A percentile compares a stretch with the other conserved stretches of the same genome.
These are phyloP conservation scores for Leccinum ponderosum DNA, from an alignment of 1,284 basidiomycete species.

Conservation along the genomic window DNA sequence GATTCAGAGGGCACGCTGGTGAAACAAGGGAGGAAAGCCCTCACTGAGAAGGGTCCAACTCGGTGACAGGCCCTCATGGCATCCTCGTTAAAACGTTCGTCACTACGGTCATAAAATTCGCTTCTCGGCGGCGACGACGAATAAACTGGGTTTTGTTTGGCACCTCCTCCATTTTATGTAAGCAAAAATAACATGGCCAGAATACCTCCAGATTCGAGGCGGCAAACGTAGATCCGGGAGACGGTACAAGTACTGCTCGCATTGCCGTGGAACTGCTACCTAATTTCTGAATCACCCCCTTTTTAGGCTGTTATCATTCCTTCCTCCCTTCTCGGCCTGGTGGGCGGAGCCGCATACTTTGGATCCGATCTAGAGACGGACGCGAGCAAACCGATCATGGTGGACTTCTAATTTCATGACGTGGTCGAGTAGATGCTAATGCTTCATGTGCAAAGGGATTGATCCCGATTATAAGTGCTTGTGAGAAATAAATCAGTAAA, in stretches of 20 bases:
- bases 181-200: too few relatives aligned
- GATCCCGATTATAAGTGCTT: conserved; percentile 50
- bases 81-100: too few relatives aligned
- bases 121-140: too few relatives aligned
- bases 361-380: conserved; percentile 73
- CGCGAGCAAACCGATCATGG: conserved; percentile 79
- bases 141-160: too few relatives aligned
- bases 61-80: too few relatives aligned
- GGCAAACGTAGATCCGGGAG: conserved; percentile 62
- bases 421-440: not conserved
- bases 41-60: too few relatives aligned
- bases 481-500: conserved; percentile 23
- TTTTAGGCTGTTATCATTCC: conserved; percentile 73
- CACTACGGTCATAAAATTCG: too few relatives aligned
- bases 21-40: too few relatives aligned
- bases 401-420: conserved; percentile 23
- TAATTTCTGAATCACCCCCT: conserved; percentile 14
- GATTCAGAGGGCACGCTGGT: too few relatives aligned
- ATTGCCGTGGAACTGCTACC: too few relatives aligned
- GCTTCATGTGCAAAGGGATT: conserved; percentile 55
- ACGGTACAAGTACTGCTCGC: conserved; percentile 43
- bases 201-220: too few relatives aligned
- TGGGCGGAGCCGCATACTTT: conserved; percentile 76
- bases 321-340: conserved; percentile 67
- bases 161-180: too few relatives aligned